Evolutionary conservation across 1,284 basidiomycete species (phyloP), one percentile per base, ranked within the genome.

Genomic region (Trametes versicolor): DNA sequence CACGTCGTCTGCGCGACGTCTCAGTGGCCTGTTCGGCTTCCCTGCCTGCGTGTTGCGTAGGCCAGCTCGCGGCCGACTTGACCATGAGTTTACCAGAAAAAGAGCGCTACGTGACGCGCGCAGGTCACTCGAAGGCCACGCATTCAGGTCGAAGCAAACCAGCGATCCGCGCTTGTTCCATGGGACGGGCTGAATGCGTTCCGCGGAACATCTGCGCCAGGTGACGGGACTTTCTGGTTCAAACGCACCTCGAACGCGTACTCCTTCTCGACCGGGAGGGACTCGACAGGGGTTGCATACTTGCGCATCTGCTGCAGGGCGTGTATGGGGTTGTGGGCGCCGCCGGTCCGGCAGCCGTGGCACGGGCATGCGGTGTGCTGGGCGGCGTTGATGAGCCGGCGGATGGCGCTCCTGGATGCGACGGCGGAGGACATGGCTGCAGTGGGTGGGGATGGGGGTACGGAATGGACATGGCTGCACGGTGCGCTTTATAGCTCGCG

Each of bases 191-290:
- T 32, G 29, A 32, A 32, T 32, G 29, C 8, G 29, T 32, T 32
- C 29, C 29, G 29, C 8, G 29, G 29, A 32, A 32, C 29, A 32
- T 3, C 29, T 32, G 29, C 29, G 8, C 29, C 29, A 32, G 3
- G 8, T 32, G 29, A 32, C 29, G 29, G 8, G n/a, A n/a, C n/a
- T n/a, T n/a, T n/a, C n/a, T n/a, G n/a, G n/a, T n/a, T n/a, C n/a
- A n/a, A 1, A 17, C 79, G 62, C 71, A 92, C 95, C 86, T 99
- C 97, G 74, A 98, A 99, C 0, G 97, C 97, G 77, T 98, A 99
- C 79, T 99, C 97, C 75, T 92, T 95, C 78, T 95, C 84, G 10
- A 90, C 82, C 4, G 75, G 74, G 5, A 69, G 72, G 2, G 78
- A 73, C 60, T 94, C 87, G 15, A 95, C 89, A 29, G 96, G 96